Conservation (phyloP, 441 rosid genomes). For the Populus hybrid region DNA sequence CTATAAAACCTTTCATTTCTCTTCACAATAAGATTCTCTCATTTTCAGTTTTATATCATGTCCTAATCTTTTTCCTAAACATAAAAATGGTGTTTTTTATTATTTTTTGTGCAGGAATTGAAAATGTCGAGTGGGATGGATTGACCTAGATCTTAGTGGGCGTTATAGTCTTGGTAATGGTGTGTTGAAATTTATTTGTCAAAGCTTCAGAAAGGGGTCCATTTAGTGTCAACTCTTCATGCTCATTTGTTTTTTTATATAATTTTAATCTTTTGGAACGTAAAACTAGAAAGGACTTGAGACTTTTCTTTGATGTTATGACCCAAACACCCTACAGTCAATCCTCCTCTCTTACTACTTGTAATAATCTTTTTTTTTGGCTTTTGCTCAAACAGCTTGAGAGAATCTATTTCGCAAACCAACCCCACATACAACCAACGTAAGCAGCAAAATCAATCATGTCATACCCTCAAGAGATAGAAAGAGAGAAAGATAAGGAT, state of each 20-base stretch:
- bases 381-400: conserved; percentile 14
- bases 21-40: background rate
- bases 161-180: conserved; percentile 26
- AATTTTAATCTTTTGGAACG: conserved; percentile 23
- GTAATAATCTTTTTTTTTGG: conserved; percentile 11
- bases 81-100: background rate
- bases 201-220: conserved; percentile 14
- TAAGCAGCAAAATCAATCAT: conserved; percentile 5
- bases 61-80: background rate
- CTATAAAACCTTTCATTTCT: background rate
- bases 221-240: conserved; percentile 25
- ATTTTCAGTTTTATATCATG: background rate
- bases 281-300: conserved; percentile 2
- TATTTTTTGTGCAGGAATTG: background rate
- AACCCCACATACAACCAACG: conserved; percentile 12
- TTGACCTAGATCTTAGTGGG: conserved; percentile 18
- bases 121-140: background rate
- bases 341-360: conserved; percentile 22
- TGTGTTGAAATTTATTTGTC: conserved; percentile 13
- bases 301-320: conserved; percentile 13
- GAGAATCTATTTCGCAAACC: conserved; percentile 18
- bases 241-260: background rate
- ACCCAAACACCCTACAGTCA: conserved; percentile 4
- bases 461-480: background rate
- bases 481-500: background rate